phyloP scores from a whole-genome alignment of 1,284 basidiomycete genomes.

The Boletus smithii region DNA sequence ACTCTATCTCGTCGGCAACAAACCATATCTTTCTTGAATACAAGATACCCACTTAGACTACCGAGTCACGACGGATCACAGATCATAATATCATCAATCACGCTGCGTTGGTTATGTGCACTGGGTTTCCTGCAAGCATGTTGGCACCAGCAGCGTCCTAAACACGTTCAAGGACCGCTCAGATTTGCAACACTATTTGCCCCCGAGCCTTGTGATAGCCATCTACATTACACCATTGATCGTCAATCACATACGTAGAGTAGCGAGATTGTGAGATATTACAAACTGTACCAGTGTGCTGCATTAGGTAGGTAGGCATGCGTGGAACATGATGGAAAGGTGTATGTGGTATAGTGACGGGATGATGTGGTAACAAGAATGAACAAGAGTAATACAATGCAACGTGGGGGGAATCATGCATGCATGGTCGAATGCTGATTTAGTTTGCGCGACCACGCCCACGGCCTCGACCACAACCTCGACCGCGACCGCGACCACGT shows the following conservation, averaged over 20 bases:
- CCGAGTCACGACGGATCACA: slow-evolving; percentile 13
- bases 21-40: neutral
- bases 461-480: slow-evolving; percentile 24
- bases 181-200: neutral
- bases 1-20: neutral
- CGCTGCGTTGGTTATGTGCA: neutral
- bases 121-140: neutral
- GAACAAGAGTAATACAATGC: slow-evolving; percentile 14
- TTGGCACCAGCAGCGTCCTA: slow-evolving; percentile 2
- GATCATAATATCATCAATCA: neutral
- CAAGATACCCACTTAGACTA: slow-evolving; percentile 14
- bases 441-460: slow-evolving; percentile 18
- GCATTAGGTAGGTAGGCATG: slow-evolving; percentile 27
- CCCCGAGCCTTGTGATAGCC: slow-evolving; percentile 1
- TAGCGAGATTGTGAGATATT: slow-evolving; percentile 15
- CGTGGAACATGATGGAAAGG: slow-evolving; percentile 18
- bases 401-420: slow-evolving; percentile 15
- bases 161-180: slow-evolving; percentile 6
- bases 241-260: slow-evolving; percentile 14
- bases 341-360: slow-evolving; percentile 22
- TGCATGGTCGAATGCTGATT: slow-evolving; percentile 6
- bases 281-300: slow-evolving; percentile 7
- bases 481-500: slow-evolving; percentile 34
- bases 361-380: slow-evolving; percentile 22
- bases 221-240: slow-evolving; percentile 20